Conservation (phyloP, 306 rosid genomes). For the Sophora flavescens region DNA sequence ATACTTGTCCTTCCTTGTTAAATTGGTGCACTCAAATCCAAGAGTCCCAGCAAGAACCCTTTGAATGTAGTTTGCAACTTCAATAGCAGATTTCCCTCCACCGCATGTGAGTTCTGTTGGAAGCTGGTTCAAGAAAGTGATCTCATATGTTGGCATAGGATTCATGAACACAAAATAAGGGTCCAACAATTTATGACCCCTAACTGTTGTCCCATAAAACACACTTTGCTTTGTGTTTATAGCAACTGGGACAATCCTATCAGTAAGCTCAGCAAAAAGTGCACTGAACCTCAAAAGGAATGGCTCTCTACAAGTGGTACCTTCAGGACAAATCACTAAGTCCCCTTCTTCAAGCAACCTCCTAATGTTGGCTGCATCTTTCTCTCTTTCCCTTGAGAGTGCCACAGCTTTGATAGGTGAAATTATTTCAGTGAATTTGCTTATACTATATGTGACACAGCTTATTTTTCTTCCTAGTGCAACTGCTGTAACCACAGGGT, state of each 20-base stretch:
- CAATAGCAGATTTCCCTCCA: conserved; percentile 80
- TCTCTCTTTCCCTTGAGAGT: conserved; percentile 83
- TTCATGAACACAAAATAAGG: conserved; percentile 97
- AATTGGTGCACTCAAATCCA: conserved; percentile 91
- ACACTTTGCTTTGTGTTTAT: conserved; percentile 87
- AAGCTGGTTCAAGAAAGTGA: conserved; percentile 81
- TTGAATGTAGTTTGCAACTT: conserved; percentile 91
- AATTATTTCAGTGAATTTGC: conserved; percentile 81
- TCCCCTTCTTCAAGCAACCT: conserved; percentile 87
- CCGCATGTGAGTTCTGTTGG: conserved; percentile 79
- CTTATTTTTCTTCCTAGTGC: conserved; percentile 85
- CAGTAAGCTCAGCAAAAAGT: conserved; percentile 83
- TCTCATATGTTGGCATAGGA: conserved; percentile 82
- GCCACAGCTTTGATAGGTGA: conserved; percentile 93
- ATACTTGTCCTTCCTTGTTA: conserved; percentile 91
- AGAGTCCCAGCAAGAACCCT: conserved; percentile 82
- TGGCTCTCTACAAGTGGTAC: conserved; percentile 92
- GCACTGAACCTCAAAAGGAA: conserved; percentile 88
- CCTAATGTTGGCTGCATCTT: conserved; percentile 78
- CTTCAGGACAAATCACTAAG: conserved; percentile 90
- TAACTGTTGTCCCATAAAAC: conserved; percentile 78
- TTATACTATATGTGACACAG: conserved; percentile 91
- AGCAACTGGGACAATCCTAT: conserved; percentile 90
- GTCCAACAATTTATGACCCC: conserved; percentile 79
- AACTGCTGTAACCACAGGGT: conserved; percentile 81